phyloP scores from a whole-genome alignment of 2,329 filamentous ascomycete genomes.

The Escovopsis sp. region DNA sequence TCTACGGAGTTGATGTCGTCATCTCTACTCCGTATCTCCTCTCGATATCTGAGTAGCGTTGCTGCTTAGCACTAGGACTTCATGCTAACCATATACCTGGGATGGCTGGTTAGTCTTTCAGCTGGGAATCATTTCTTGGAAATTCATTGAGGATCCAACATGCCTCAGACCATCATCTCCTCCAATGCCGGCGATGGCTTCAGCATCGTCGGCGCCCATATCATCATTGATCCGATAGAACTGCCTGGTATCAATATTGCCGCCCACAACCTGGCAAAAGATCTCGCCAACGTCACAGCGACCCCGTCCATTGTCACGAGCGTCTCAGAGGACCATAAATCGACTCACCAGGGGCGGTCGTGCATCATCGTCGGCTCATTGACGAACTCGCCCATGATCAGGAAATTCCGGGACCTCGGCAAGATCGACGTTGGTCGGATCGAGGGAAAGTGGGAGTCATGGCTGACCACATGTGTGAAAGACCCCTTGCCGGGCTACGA shows the following conservation, averaged over 20 bases:
- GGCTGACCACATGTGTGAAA: constrained; percentile 30
- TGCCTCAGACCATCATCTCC: constrained; percentile 14
- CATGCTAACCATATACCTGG: too few relatives aligned
- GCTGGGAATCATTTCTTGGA: too few relatives aligned
- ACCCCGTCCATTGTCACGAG: not conserved
- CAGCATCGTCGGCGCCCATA: constrained; percentile 14
- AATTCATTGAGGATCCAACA: constrained; percentile 5
- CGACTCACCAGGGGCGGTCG: constrained; percentile 1
- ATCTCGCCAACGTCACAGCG: constrained; percentile 13
- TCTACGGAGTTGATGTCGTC: too few relatives aligned
- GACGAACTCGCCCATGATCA: constrained; percentile 9
- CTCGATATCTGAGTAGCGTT: too few relatives aligned
- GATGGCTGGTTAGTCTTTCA: too few relatives aligned
- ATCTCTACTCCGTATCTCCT: too few relatives aligned
- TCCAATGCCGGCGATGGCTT: constrained; percentile 12
- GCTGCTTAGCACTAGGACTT: too few relatives aligned
- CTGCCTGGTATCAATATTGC: constrained; percentile 19
- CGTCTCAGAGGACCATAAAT: constrained; percentile 5
- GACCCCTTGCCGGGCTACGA: constrained; percentile 26
- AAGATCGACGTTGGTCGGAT: constrained; percentile 11
- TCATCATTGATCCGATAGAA: constrained; percentile 16
- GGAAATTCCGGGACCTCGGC: constrained; percentile 5
- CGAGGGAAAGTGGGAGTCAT: constrained; percentile 39
- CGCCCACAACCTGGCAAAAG: constrained; percentile 15
- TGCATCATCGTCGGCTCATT: constrained; percentile 12